Evolutionary conservation across 2,329 filamentous ascomycete genomes (phyloP).

Genomic region (Exophiala calicioides): DNA sequence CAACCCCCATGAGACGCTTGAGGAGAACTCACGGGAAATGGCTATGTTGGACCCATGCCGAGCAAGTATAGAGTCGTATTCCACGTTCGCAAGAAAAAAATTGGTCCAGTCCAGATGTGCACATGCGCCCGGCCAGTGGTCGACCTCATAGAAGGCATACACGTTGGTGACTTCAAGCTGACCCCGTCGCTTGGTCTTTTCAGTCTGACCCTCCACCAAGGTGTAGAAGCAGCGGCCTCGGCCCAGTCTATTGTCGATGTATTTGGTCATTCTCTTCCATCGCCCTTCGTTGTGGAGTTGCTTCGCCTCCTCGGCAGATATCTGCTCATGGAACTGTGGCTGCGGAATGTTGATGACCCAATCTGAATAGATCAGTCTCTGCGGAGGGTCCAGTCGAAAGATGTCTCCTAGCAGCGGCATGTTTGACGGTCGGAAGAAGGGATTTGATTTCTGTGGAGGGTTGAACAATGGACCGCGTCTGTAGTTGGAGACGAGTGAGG

Average conservation of each 20-base stretch:
- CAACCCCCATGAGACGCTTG: neutral
- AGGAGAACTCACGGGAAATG: slow-evolving; percentile 8
- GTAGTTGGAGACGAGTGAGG: too few species aligned
- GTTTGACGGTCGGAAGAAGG: too few species aligned
- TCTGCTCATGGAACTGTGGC: slow-evolving; percentile 3
- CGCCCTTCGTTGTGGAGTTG: slow-evolving; percentile 7
- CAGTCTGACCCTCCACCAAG: slow-evolving; percentile 2
- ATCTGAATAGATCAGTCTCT: slow-evolving; percentile 11
- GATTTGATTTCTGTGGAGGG: neutral
- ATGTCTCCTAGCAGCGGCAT: neutral
- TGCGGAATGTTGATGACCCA: slow-evolving; percentile 17
- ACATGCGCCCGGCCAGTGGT: slow-evolving; percentile 21
- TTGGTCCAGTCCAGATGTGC: slow-evolving; percentile 20
- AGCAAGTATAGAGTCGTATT: slow-evolving; percentile 12
- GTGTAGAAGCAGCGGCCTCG: slow-evolving; percentile 14
- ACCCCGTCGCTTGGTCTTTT: slow-evolving; percentile 2
- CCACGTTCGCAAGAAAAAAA: slow-evolving; percentile 22
- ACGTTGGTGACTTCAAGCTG: slow-evolving; percentile 17
- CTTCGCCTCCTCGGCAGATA: slow-evolving; percentile 2
- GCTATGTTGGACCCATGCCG: neutral
- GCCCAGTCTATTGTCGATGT: slow-evolving; percentile 10
- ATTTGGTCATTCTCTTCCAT: slow-evolving; percentile 5
- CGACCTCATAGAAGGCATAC: slow-evolving; percentile 21
- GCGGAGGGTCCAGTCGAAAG: slow-evolving; percentile 14
- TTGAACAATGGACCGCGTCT: neutral